phyloP scores from a whole-genome alignment of 1,139 yeast species.

The Sugiyamaella xylanicola region DNA sequence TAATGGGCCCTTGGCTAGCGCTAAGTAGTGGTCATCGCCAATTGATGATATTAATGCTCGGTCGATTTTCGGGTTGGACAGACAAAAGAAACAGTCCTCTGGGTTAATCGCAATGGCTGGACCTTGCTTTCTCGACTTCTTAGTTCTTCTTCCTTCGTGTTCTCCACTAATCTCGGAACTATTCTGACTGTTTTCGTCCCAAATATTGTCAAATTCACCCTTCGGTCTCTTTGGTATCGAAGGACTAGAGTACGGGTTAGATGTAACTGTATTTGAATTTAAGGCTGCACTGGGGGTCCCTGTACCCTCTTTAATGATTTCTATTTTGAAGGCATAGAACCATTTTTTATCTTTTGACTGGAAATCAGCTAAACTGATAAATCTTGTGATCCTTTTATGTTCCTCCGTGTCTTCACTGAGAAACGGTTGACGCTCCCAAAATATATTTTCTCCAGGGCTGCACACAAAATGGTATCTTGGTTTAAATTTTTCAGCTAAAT shows the following conservation, averaged over 20 bases:
- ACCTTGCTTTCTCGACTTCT: conserved; percentile 10
- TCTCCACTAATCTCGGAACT: background rate
- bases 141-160: conserved; percentile 5
- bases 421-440: conserved; percentile 37
- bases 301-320: background rate
- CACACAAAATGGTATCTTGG: conserved; percentile 34
- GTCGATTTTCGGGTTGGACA: conserved; percentile 76
- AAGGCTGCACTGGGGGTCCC: no score
- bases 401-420: conserved; percentile 22
- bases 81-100: conserved; percentile 70
- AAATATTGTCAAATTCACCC: conserved; percentile 6
- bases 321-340: conserved; percentile 37
- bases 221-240: conserved; percentile 5
- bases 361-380: conserved; percentile 34
- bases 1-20: conserved; percentile 87
- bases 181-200: conserved; percentile 9
- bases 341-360: conserved; percentile 30
- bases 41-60: conserved; percentile 80
- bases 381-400: conserved; percentile 28
- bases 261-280: background rate
- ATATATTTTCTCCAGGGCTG: conserved; percentile 18
- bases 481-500: conserved; percentile 17
- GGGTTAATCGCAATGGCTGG: conserved; percentile 2
- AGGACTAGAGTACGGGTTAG: conserved; percentile 1
- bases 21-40: conserved; percentile 65